Evolutionary conservation across 2,329 filamentous ascomycete genomes (phyloP), one percentile per base, ranked within the genome.

Genomic region (Phialophora chinensis): DNA sequence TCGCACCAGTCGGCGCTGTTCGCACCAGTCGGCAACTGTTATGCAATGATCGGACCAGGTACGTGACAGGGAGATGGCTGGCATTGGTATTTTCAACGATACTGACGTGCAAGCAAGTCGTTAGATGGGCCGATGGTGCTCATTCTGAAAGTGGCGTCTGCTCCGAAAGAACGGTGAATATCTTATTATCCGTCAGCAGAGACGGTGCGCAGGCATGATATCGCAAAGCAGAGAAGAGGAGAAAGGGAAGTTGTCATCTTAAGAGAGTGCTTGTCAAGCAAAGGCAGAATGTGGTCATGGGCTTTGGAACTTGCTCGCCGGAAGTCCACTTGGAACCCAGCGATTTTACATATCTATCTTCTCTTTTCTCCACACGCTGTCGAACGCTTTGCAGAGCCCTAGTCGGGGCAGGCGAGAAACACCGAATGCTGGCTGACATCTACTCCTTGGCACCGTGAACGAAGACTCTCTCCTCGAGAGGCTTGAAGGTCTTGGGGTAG

Each of bases 401-500:
- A n/a, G 5, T 4, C 38, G 8, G 38, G 38, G n/a, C n/a, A n/a
- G n/a, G 17, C 38, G 17, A 8, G 7, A 7, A 27, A 25, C 49
- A 25, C 23, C 20, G 11, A 27, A 52, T 23, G 49, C 49, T 52
- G 10, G 49, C 17, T 29, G 25, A 33, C 12, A 55, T 58, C 17
- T 58, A 61, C 8, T 61, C 31, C 49, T 61, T 61, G 11, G 59
- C 59, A 11, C 66, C 66, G 57, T 68, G 63, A 49, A 68, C 44
- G 55, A 63, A 63, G 17, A 68, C 63, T 52, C 66, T 63, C 65
- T 67, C 70, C 35, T 72, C 68, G 14, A 72, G 42, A 14, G 66
- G 63, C 54, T 70, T 66, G 64, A 70, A 71, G 4, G 66, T 53
- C 61, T 72, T 72, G 3, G 66, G 60, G 49, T 61, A 57, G 4